Base-by-base conservation (phyloP, 495 filamentous ascomycete genomes). In the Daldinia grandis region DNA sequence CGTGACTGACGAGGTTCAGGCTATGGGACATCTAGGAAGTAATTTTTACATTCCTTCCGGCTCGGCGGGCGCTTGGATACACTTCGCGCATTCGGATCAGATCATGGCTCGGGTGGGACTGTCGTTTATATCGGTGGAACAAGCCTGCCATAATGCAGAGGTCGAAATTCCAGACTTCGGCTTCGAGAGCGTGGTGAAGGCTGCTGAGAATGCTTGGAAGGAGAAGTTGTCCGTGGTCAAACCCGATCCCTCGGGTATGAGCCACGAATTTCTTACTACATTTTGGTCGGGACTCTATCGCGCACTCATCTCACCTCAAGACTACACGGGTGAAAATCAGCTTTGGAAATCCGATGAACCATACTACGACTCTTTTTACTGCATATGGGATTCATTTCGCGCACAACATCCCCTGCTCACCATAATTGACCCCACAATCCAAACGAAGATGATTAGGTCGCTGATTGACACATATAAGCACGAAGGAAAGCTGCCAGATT, bases 301-400 rank as follows among this genome's bases (percentile, higher is more conserved):
- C 19, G 83, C 87, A 2, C 76, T 91, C 78, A 82, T 91, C 33
- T 88, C 84, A 17, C 90, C 90, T 7, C 90, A 92, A 76, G 89
- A 93, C 60, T 92, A 91, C 68, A 93, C 90, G 0, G 89, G 90
- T 0, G 91, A 93, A 71, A 93, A 93, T 50, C 90, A 85, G 37
- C 76, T 90, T 3, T 93, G 91, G 91, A 71, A 88, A 21, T 90
- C 87, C 19, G 79, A 81, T 0, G 91, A 92, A 75, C 90, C 91
- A n/a, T 92, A 93, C 64, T 93, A 87, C 67, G 90, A 93, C 69
- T 89, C 79, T 54, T 93, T 87, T 74, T 93, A 93, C 67, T 92
- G 88, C 64, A 90, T 90, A 51, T 92, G 90, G 91, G 90, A 93
- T 73, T 90, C 87, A 0, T 93, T 89, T 74, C 82, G 91, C 0